A percentile compares a stretch with the other conserved stretches of the same genome.
Conservation (phyloP, 495 filamentous ascomycete genomes). For the Tuber microsphaerosporum region DNA sequence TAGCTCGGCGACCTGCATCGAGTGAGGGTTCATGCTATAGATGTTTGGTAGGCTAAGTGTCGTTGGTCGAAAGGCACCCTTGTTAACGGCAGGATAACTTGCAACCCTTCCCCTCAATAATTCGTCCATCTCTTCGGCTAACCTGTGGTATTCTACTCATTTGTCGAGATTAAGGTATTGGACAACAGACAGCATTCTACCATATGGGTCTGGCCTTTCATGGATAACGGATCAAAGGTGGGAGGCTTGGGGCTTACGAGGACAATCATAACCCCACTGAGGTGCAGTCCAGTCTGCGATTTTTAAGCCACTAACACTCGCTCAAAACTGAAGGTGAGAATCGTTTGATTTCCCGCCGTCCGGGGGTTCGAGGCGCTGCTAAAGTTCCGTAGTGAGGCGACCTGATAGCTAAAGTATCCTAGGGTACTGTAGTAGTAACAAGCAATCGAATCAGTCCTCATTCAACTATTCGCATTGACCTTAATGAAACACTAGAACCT, state of each 20-base stretch:
- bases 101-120: neutral
- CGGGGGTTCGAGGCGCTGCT: neutral
- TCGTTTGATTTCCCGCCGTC: neutral
- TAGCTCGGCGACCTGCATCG: neutral
- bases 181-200: neutral
- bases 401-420: neutral
- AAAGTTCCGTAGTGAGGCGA: neutral
- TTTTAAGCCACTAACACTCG: neutral
- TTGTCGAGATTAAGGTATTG: neutral
- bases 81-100: neutral
- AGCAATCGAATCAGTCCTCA: neutral
- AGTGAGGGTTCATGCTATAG: neutral
- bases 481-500: neutral
- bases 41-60: neutral
- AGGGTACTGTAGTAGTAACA: neutral
- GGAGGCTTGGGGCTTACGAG: neutral
- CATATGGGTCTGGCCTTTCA: neutral
- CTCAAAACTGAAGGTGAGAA: neutral
- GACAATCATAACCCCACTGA: neutral
- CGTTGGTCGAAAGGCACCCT: neutral
- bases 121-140: neutral
- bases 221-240: neutral
- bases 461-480: neutral
- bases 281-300: neutral
- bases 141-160: neutral